Evolutionary conservation across 768 basidiomycete genomes (phyloP).

Genomic region (Suillus ampliporus): DNA sequence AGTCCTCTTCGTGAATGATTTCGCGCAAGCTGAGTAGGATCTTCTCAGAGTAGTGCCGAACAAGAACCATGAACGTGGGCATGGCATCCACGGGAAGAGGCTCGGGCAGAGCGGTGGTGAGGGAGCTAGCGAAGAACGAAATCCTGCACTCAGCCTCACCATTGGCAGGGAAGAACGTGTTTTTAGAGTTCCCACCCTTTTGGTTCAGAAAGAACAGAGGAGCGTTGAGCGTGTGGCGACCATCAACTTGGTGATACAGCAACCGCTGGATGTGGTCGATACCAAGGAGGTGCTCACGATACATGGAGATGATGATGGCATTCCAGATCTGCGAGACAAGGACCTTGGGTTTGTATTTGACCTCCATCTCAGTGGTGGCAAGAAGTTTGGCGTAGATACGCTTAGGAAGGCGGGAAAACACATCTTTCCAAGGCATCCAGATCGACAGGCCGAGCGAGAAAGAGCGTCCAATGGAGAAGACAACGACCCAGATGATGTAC

Average conservation of each 20-base stretch:
- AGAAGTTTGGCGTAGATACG: slow-evolving; percentile 97
- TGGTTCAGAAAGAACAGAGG: slow-evolving; percentile 99
- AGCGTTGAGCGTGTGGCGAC: slow-evolving; percentile 88
- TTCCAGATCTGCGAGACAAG: slow-evolving; percentile 99
- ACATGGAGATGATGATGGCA: slow-evolving; percentile 99
- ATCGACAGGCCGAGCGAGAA: slow-evolving; percentile 94
- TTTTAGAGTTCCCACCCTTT: slow-evolving; percentile 67
- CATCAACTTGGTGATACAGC: slow-evolving; percentile 95
- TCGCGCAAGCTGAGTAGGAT: slow-evolving; percentile 95
- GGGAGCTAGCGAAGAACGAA: slow-evolving; percentile 97
- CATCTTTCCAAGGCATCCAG: slow-evolving; percentile 99
- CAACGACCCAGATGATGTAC: slow-evolving; percentile 99
- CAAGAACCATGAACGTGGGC: slow-evolving; percentile 99
- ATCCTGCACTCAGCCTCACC: slow-evolving; percentile 98
- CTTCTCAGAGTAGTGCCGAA: slow-evolving; percentile 99
- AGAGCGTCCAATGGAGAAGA: slow-evolving; percentile 89
- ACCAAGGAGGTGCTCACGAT: slow-evolving; percentile 95
- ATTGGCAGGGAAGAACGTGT: slow-evolving; percentile 90
- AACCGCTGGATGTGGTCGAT: slow-evolving; percentile 98
- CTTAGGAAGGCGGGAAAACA: slow-evolving; percentile 95
- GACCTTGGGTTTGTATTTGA: slow-evolving; percentile 99
- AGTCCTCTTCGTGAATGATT: slow-evolving; percentile 98
- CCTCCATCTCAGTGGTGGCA: slow-evolving; percentile 98
- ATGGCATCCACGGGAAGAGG: slow-evolving; percentile 96
- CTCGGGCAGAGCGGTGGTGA: slow-evolving; percentile 94